Base-by-base conservation (phyloP, 164 flowering plant species). In the Nelumbo lutea region DNA sequence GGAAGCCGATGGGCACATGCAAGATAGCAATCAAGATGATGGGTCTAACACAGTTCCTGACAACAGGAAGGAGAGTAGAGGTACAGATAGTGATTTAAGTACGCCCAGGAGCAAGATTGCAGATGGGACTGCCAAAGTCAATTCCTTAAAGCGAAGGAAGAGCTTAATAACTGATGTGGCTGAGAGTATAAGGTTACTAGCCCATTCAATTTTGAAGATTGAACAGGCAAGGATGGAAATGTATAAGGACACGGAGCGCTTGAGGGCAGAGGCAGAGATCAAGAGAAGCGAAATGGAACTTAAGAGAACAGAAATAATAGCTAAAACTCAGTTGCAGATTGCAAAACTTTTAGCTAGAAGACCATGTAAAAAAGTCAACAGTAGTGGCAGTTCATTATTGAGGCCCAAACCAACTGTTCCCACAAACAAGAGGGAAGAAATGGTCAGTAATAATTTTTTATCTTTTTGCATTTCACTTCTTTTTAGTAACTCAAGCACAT, bases 281-380 rank as follows among this genome's bases (percentile, higher is more conserved):
- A 87, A 75, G 75, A 75, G 91, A 70, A 85, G 80, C 0, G 96
- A 90, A 70, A 80, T 88, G 82, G 96, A 90, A 45, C 87, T 90
- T 6, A 88, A 86, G 70, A 70, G 89, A 64, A 90, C 96, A 2
- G 89, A 87, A 76, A 86, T 90, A 69, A 82, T 90, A 8, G 91
- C 96, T 44, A 83, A 84, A 41, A 90, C 93, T 9, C 92, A 90
- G 59, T 74, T 88, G 70, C 87, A 90, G 85, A 90, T 90, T 67
- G 96, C 93, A 6, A 81, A 73, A 81, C 68, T 90, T 65, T 84
- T 90, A 61, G 87, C 90, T 10, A 71, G 44, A 59, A 52, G 64
- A 27, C 41, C 73, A 6, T 64, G 60, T 9, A 57, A 65, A 45
- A 57, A 42, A 45, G 67, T 48, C n/a, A 70, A 71, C 6, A 81